Base-by-base conservation (phyloP, 306 rosid species). In the Begonia masoniana region DNA sequence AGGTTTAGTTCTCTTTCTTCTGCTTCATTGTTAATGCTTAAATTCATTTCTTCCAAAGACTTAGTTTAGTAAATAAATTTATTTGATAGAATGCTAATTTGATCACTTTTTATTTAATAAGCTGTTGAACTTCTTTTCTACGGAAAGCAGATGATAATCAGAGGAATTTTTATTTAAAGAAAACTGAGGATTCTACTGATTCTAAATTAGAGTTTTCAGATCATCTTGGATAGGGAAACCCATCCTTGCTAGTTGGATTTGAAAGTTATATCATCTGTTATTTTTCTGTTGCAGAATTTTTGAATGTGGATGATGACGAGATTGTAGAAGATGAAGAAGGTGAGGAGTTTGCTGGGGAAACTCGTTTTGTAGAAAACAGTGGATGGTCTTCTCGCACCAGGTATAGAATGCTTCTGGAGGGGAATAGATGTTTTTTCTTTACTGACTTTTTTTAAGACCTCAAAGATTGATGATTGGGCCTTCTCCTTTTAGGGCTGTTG, bases 321-420 rank as follows among this genome's bases (percentile, higher is more conserved):
- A 70, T 79, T 54, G 64, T 71, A 57, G 94, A 69, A 31, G 79
- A 74, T 0, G 93, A 78, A 55, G 88, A 82, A 52, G 62, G 46
- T 69, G 47, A 64, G 47, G 77, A 77, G 41, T 41, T 59, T 63
- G 73, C 80, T 24, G 95, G 74, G 72, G 99, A 88, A 54, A 52
- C 82, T 43, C 64, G 62, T 65, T 60, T 74, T 62, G 70, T 80
- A 47, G 99, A 91, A 57, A 86, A 86, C 71, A 83, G 80, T 47
- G 99, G 99, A 69, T 92, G 99, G 99, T 92, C 99, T 70, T 92
- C 95, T 56, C 92, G 99, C 26, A 87, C 96, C 75, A 83, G 99
- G 99, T 81, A 14, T 62, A 80, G 66, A 59, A 31, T 31, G 39
- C 39, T 7, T 31, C 9, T 31, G 0, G 39, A 31, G 39, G 39